Base-by-base conservation (phyloP, 2,329 filamentous ascomycete genomes). In the Aspergillus transmontanensis region DNA sequence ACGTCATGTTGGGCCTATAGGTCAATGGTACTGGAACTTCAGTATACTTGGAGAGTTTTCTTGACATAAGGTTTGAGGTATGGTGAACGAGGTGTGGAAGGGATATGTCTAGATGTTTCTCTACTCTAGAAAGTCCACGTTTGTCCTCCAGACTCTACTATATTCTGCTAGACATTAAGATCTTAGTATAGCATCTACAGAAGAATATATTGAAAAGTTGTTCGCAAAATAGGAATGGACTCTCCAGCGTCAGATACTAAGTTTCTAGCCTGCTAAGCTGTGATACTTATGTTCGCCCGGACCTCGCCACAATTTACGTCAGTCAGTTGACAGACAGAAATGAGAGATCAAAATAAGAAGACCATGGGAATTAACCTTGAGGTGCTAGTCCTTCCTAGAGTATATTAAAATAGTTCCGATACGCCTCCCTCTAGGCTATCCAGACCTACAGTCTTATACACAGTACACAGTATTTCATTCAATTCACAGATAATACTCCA, bases 141-240 rank as follows among this genome's bases (percentile, higher is more conserved):
- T 28, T 28, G 5, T 28, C 1, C 1, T 28, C 26, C 26, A 28
- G 6, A 28, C 6, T 28, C 3, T 19, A 19, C 6, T 41, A n/a
- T n/a, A 10, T 4, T n/a, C 12, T n/a, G 3, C 7, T 4, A 1
- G 1, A n/a, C 3, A 9, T 19, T 6, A 16, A 7, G 14, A 36
- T 6, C 9, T 41, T 6, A 9, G 7, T 9, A 41, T 1, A 19
- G 6, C 0, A 10, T n/a, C 16, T 41, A 41, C 16, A 4, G 0
- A 14, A n/a, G 19, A n/a, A 9, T 4, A 9, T 4, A n/a, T 6
- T 16, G 6, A 41, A n/a, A 39, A 39, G 6, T 6, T 5, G 4
- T 2, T 2, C 4, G 3, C 2, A 16, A 41, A 10, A 41, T 7
- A 9, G 19, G 7, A n/a, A 41, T 5, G 39, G 4, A 9, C 39